A percentile compares a stretch with the other conserved stretches of the same genome.
Evolutionary conservation across 1,284 basidiomycete genomes (phyloP).

Genomic region (Trichosporon faecale): DNA sequence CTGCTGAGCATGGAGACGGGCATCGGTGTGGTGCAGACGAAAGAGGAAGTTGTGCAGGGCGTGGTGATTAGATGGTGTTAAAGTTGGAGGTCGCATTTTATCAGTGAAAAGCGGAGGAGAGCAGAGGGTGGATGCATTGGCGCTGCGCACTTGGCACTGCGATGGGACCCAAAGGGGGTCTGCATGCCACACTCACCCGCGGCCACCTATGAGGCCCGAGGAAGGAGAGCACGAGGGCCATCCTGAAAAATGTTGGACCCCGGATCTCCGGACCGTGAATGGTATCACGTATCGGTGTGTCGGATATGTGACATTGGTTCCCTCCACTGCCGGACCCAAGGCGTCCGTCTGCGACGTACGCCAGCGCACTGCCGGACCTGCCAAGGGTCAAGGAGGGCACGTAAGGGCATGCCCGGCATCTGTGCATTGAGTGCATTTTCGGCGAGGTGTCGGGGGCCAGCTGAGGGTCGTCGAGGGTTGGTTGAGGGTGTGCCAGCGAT

Average conservation of each 20-base stretch:
- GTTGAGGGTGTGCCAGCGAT: neutral
- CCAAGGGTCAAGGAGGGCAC: neutral
- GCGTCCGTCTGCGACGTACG: neutral
- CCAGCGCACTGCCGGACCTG: no score
- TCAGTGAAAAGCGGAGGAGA: neutral
- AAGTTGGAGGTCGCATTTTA: neutral
- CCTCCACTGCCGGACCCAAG: neutral
- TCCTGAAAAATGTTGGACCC: neutral
- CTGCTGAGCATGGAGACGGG: neutral
- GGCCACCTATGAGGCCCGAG: neutral
- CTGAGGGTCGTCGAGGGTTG: neutral
- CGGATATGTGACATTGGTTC: neutral
- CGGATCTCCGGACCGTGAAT: neutral
- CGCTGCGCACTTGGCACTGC: neutral
- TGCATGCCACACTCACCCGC: neutral
- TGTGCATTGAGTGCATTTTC: neutral
- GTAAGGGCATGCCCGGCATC: neutral
- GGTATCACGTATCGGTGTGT: neutral
- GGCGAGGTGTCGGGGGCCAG: neutral
- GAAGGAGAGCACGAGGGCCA: neutral
- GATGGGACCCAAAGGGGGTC: neutral
- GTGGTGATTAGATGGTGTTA: neutral
- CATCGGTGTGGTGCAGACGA: neutral
- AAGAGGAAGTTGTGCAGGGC: neutral
- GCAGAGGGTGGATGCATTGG: no score